A percentile compares a stretch with the other conserved stretches of the same genome.
Conservation (phyloP, 2,329 filamentous ascomycete genomes). For the Aphanocladium album region DNA sequence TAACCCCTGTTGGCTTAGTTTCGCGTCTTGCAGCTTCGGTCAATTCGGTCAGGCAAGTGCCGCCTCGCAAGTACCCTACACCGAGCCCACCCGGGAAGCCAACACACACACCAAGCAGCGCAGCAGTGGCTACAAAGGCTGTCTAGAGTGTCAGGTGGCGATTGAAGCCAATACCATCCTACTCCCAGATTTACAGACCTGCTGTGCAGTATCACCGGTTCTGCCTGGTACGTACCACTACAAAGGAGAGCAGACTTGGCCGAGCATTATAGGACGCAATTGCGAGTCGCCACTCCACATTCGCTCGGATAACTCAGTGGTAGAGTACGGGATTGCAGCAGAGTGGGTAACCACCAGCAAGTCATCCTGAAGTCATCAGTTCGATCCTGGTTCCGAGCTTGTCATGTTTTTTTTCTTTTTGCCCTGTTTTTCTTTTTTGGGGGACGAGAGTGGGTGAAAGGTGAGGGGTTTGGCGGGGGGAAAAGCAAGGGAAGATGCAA, state of each 20-base stretch:
- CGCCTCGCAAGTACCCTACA: too few relatives aligned
- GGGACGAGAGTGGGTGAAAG: neutral
- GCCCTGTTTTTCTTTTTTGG: neutral
- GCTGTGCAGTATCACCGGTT: too few relatives aligned
- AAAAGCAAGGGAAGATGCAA: neutral
- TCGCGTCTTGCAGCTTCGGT: too few relatives aligned
- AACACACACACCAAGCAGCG: too few relatives aligned
- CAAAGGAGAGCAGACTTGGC: too few relatives aligned
- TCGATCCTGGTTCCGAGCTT: constrained; percentile 10
- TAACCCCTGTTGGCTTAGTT: too few relatives aligned
- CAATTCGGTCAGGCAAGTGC: too few relatives aligned
- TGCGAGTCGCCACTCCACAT: neutral
- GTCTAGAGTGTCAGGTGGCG: too few relatives aligned
- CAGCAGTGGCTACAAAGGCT: too few relatives aligned
- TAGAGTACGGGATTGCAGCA: constrained; percentile 13
- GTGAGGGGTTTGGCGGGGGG: neutral
- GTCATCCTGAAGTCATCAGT: constrained; percentile 18
- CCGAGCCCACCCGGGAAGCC: too few relatives aligned
- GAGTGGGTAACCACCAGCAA: neutral
- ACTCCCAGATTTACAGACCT: too few relatives aligned
- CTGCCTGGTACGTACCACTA: neutral
- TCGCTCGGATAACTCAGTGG: constrained; percentile 13
- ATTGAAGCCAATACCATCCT: too few relatives aligned
- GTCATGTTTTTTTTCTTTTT: neutral
- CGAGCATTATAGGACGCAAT: neutral